Evolutionary conservation across 2,329 filamentous ascomycete genomes (phyloP).

Genomic region (Endocalyx cinctus): DNA sequence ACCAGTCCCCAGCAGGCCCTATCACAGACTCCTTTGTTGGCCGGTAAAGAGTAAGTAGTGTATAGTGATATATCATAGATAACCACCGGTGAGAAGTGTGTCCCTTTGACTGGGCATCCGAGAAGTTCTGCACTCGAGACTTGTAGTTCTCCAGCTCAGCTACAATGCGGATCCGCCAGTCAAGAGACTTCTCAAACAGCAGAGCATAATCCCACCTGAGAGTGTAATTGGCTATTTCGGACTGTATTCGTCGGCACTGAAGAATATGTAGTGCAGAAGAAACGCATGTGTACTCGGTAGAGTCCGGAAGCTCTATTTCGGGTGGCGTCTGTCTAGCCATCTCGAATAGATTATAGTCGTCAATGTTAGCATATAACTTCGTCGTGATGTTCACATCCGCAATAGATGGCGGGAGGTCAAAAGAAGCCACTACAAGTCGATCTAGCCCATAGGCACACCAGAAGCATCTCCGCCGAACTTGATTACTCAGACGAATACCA

Average conservation of each 20-base stretch:
- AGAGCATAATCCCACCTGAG: slow-evolving; percentile 3
- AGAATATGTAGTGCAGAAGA: slow-evolving; percentile 6
- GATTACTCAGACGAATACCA: background rate
- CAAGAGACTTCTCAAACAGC: slow-evolving; percentile 1
- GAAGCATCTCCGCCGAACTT: slow-evolving; percentile 5
- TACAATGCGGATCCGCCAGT: slow-evolving; percentile 6
- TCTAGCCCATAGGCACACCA: slow-evolving; percentile 7
- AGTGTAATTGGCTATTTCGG: slow-evolving; percentile 4
- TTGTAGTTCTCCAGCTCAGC: slow-evolving; percentile 5
- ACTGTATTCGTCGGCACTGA: slow-evolving; percentile 5
- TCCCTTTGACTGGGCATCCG: slow-evolving; percentile 2
- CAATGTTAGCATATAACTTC: slow-evolving; percentile 6
- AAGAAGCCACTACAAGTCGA: slow-evolving; percentile 2
- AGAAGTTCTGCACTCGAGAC: slow-evolving; percentile 5
- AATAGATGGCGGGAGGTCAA: slow-evolving; percentile 5
- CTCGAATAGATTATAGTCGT: slow-evolving; percentile 1
- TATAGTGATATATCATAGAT: slow-evolving; percentile 7
- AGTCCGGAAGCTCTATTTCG: slow-evolving; percentile 2
- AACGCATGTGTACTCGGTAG: slow-evolving; percentile 1
- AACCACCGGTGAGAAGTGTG: slow-evolving; percentile 5
- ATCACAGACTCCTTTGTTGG: slow-evolving; percentile 5
- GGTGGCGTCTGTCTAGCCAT: background rate
- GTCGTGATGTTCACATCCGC: slow-evolving; percentile 3
- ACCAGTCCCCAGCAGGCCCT: slow-evolving; percentile 7
- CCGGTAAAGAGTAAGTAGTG: slow-evolving; percentile 4